These are phyloP conservation scores for Melanopsichium pennsylvanicum DNA, from an alignment of 1,284 basidiomycete genomes.

Conservation along the genomic window DNA sequence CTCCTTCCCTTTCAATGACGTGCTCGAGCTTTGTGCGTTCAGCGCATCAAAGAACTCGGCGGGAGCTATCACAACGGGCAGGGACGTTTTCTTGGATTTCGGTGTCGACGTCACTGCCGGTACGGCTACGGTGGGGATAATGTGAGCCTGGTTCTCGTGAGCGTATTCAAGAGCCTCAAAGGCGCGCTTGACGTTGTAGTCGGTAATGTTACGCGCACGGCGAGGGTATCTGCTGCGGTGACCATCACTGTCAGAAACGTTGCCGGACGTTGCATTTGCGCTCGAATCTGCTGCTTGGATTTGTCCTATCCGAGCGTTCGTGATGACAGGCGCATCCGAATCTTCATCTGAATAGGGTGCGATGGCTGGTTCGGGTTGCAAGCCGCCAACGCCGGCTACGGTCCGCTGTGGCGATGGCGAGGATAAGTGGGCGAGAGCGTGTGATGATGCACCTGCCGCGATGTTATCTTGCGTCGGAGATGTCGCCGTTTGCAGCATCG, in stretches of 20 bases:
- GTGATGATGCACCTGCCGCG: not conserved
- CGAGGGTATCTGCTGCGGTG: constrained; percentile 22
- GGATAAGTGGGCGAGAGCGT: not conserved
- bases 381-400: not conserved
- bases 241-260: constrained; percentile 15
- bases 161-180: constrained; percentile 16
- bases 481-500: too few relatives aligned
- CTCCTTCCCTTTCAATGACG: too few relatives aligned
- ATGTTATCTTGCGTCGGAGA: not conserved
- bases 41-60: constrained; percentile 27
- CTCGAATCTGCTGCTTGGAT: constrained; percentile 5
- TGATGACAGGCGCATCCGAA: constrained; percentile 8
- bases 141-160: not conserved
- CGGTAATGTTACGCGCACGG: constrained; percentile 25
- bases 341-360: not conserved
- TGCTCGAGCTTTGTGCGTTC: not conserved
- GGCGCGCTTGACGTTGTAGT: constrained; percentile 27
- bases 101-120: not conserved
- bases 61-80: constrained; percentile 4
- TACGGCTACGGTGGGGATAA: not conserved
- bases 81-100: not conserved
- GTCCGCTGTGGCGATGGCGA: not conserved
- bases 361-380: not conserved
- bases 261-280: constrained; percentile 2
- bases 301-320: constrained; percentile 2